Base-by-base conservation (phyloP, 73 alveolate genomes). In the Halteria grandinella region DNA sequence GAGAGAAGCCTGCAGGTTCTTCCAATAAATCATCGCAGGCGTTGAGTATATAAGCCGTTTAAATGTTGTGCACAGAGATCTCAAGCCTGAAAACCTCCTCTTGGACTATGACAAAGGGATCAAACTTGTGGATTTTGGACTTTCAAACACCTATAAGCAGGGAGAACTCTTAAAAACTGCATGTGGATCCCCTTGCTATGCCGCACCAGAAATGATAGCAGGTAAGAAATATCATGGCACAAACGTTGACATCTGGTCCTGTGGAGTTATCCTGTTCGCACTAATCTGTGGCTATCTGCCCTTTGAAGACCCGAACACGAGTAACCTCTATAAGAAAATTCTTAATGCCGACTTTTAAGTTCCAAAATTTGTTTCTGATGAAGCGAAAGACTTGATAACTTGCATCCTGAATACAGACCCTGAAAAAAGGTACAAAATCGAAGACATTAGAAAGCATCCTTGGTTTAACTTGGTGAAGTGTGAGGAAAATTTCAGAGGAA, bases 151-250 rank as follows among this genome's bases (percentile, higher is more conserved):
- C 52, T 93, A 93, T 64, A 90, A 89, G 54, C 71, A 74, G 20
- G 79, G 86, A 18, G 89, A 82, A 20, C 60, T 75, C 11, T 75
- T 90, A 24, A 88, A 87, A 52, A 89, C 93, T 37, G 96, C 97
- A 8, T 93, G 98, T 55, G 98, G 98, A 15, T 87, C 97, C 6
- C 98, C 98, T 2, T 93, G 97, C 40, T 93, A 93, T 79, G 98
- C 98, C 33, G 97, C 98, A 14, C 98, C 98, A 7, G 98, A 93
- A 69, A 89, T 93, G 95, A 78, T 93, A 28, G 86, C 90, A 23
- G 98, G 98, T 24, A 79, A 93, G 37, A 84, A 86, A 8, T 93
- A 93, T 79, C 69, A 79, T 52, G 98, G 98, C 18, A 64, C 92
- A 41, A 83, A 89, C 77, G 93, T 93, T 11, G 98, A 94, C 85